phyloP scores from a whole-genome alignment of 257 asterid genomes.

The Mitragyna speciosa region DNA sequence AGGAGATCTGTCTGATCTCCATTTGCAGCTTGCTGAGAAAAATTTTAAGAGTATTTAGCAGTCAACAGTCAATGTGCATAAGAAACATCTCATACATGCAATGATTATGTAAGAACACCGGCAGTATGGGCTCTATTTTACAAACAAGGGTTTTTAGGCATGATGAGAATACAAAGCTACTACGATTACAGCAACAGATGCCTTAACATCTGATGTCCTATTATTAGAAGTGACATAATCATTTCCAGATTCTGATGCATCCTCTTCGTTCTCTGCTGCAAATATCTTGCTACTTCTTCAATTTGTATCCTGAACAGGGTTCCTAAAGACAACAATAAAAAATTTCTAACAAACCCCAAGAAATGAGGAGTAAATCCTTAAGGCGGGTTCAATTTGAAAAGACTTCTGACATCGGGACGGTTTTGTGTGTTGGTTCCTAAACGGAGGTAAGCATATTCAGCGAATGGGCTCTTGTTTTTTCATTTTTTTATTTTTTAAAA shows the following conservation, averaged over 20 bases:
- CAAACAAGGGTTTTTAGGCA: background rate
- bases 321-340: conserved; percentile 47
- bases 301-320: conserved; percentile 83
- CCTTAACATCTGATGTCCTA: conserved; percentile 95
- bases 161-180: background rate
- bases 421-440: too few species aligned
- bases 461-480: too few species aligned
- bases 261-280: conserved; percentile 53
- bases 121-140: background rate
- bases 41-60: background rate
- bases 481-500: too few species aligned
- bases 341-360: background rate
- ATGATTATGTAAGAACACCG: too few species aligned
- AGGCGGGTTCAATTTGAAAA: too few species aligned
- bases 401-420: too few species aligned
- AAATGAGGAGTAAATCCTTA: background rate
- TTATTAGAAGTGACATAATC: conserved; percentile 43
- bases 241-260: conserved; percentile 50
- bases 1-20: conserved; percentile 96
- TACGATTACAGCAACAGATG: conserved; percentile 22
- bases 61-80: conserved; percentile 1
- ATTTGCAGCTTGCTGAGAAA: conserved; percentile 72
- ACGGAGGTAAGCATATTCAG: too few species aligned
- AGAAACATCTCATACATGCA: background rate
- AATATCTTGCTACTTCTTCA: conserved; percentile 88